These are phyloP conservation scores for Lithohypha guttulata DNA, from an alignment of 2,329 filamentous ascomycete species.

Conservation along the genomic window DNA sequence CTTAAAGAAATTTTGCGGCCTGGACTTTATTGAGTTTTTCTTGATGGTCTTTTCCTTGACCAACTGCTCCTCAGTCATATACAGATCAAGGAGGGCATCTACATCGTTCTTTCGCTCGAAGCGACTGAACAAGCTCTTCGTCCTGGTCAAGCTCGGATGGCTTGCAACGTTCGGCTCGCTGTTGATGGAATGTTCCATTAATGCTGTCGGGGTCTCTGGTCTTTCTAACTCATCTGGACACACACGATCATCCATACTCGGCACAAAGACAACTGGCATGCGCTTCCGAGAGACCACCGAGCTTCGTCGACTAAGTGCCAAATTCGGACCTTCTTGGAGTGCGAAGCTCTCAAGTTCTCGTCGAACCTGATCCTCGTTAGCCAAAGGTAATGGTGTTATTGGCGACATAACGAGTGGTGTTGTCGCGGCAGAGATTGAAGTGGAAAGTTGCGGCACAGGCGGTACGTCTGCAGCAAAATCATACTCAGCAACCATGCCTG, in stretches of 20 bases:
- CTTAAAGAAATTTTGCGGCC: slow-evolving; percentile 2
- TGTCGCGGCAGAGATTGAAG: neutral
- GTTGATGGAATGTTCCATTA: neutral
- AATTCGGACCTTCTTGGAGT: slow-evolving; percentile 11
- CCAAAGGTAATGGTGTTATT: neutral
- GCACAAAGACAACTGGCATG: neutral
- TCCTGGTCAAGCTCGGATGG: slow-evolving; percentile 7
- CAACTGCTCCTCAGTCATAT: slow-evolving; percentile 16
- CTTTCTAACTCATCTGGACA: neutral
- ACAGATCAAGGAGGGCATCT: slow-evolving; percentile 19
- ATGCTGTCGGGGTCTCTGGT: neutral
- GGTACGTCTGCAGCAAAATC: slow-evolving; percentile 1
- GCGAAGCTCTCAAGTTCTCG: slow-evolving; percentile 16
- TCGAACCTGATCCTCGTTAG: slow-evolving; percentile 16
- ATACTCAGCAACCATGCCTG: slow-evolving; percentile 1
- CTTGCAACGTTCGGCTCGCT: neutral
- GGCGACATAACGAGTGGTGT: neutral
- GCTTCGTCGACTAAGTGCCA: slow-evolving; percentile 9
- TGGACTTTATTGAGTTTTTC: slow-evolving; percentile 6
- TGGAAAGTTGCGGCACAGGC: slow-evolving; percentile 3
- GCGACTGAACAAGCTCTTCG: slow-evolving; percentile 15
- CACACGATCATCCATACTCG: neutral
- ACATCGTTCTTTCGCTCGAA: slow-evolving; percentile 16
- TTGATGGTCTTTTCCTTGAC: slow-evolving; percentile 12
- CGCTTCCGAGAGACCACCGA: slow-evolving; percentile 6